Conservation (phyloP, 805 yeast species). For the Spathaspora sp. region DNA sequence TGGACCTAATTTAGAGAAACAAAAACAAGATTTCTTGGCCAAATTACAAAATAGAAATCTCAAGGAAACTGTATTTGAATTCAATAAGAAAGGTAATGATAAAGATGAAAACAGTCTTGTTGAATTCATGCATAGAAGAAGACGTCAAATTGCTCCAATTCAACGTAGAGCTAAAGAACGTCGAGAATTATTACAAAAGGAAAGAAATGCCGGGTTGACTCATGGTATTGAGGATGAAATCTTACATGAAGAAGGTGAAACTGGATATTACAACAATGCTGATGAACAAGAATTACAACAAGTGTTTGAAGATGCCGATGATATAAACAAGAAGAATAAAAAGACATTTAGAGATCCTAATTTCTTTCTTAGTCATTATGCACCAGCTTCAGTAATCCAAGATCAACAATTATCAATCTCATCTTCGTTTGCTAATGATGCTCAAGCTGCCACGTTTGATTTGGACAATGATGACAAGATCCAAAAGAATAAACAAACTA, state of each 20-base stretch:
- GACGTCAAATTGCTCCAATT: constrained; percentile 84
- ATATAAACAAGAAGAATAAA: constrained; percentile 19
- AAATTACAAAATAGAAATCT: constrained; percentile 64
- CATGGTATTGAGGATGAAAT: constrained; percentile 75
- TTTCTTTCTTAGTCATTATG: constrained; percentile 84
- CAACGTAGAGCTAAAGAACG: constrained; percentile 76
- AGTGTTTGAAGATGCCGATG: constrained; percentile 53
- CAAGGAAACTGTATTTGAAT: constrained; percentile 93
- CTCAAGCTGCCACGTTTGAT: constrained; percentile 83
- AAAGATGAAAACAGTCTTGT: constrained; percentile 62
- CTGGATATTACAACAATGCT: constrained; percentile 33
- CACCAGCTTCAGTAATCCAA: constrained; percentile 74
- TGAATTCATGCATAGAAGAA: constrained; percentile 79
- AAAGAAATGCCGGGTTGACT: constrained; percentile 69
- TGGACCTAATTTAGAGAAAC: constrained; percentile 71
- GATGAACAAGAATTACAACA: constrained; percentile 46
- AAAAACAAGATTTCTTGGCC: constrained; percentile 68
- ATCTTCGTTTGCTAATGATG: constrained; percentile 74
- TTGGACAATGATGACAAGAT: constrained; percentile 73
- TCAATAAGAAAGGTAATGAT: constrained; percentile 46
- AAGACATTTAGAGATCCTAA: constrained; percentile 72
- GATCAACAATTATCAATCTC: constrained; percentile 66
- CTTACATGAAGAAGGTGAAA: constrained; percentile 49
- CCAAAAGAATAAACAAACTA: constrained; percentile 64
- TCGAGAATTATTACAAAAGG: constrained; percentile 63